A percentile compares a stretch with the other conserved stretches of the same genome.
Conservation (phyloP, 2,329 filamentous ascomycete genomes). For the Pyrenophora graminea region DNA sequence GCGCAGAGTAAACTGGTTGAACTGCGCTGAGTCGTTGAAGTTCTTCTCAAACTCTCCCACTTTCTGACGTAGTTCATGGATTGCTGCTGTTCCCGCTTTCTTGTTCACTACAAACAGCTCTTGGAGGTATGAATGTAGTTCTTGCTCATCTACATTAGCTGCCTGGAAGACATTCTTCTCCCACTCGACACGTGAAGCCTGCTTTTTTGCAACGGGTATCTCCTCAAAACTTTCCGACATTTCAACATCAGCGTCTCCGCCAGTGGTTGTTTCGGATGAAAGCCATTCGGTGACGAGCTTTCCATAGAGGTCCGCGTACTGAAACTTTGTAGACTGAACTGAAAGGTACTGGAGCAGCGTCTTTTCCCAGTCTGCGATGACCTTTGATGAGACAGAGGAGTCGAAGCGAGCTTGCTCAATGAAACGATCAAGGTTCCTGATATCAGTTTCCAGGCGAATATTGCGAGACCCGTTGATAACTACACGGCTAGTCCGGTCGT, state of each 20-base stretch:
- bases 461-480: constrained; percentile 25
- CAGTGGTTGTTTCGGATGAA: constrained; percentile 28
- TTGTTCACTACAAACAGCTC: constrained; percentile 27
- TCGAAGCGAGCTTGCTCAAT: constrained; percentile 45
- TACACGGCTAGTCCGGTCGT: constrained; percentile 21
- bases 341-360: constrained; percentile 37
- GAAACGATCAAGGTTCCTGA: constrained; percentile 43
- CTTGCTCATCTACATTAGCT: constrained; percentile 25
- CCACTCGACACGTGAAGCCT: constrained; percentile 36
- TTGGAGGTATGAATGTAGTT: constrained; percentile 30
- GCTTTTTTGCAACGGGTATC: constrained; percentile 35
- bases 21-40: constrained; percentile 29
- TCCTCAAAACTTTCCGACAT: constrained; percentile 40
- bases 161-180: constrained; percentile 41
- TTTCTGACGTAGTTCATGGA: constrained; percentile 23
- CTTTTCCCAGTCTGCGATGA: constrained; percentile 41
- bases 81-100: constrained; percentile 19
- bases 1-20: constrained; percentile 43
- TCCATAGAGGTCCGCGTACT: constrained; percentile 44
- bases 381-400: constrained; percentile 40
- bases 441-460: constrained; percentile 30
- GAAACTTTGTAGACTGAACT: constrained; percentile 43
- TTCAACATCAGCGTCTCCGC: constrained; percentile 26
- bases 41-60: constrained; percentile 28
- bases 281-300: constrained; percentile 46